These are phyloP conservation scores for Pseudohyphozyma bogoriensis DNA, from an alignment of 768 basidiomycete genomes.

Conservation along the genomic window DNA sequence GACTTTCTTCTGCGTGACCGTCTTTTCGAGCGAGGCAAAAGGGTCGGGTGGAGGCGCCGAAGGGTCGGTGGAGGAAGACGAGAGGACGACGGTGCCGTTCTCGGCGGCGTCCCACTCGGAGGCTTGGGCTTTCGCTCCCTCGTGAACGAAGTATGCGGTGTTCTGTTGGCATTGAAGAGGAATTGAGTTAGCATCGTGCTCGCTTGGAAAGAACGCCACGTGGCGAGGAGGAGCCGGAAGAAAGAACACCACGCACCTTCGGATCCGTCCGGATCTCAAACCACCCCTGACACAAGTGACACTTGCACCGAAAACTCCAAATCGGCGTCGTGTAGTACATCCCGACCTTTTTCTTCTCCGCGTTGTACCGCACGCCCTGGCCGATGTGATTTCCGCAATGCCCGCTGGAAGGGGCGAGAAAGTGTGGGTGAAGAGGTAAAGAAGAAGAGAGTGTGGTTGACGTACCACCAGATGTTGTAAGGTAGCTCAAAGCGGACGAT, in stretches of 20 bases:
- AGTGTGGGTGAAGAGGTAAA: not conserved
- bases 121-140: slow-evolving; percentile 87
- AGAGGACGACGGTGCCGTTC: slow-evolving; percentile 23
- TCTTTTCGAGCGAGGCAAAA: slow-evolving; percentile 79
- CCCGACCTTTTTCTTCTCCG: slow-evolving; percentile 95
- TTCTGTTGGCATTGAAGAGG: slow-evolving; percentile 50
- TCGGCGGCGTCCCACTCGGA: slow-evolving; percentile 75
- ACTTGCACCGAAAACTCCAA: slow-evolving; percentile 92
- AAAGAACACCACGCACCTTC: slow-evolving; percentile 52
- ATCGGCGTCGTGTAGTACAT: slow-evolving; percentile 91
- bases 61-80: slow-evolving; percentile 21
- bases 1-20: slow-evolving; percentile 60
- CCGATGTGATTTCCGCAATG: slow-evolving; percentile 95
- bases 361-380: slow-evolving; percentile 99
- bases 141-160: slow-evolving; percentile 82
- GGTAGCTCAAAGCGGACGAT: slow-evolving; percentile 93
- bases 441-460: not conserved
- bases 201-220: too few relatives aligned
- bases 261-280: slow-evolving; percentile 97
- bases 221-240: too few relatives aligned
- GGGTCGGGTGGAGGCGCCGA: slow-evolving; percentile 50
- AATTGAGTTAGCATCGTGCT: too few relatives aligned
- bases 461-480: slow-evolving; percentile 93
- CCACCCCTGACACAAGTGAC: slow-evolving; percentile 91
- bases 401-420: slow-evolving; percentile 54